Conservation (phyloP, 225 moss, liverwort and hornwort species). For the Thuidium tamariscinum region DNA sequence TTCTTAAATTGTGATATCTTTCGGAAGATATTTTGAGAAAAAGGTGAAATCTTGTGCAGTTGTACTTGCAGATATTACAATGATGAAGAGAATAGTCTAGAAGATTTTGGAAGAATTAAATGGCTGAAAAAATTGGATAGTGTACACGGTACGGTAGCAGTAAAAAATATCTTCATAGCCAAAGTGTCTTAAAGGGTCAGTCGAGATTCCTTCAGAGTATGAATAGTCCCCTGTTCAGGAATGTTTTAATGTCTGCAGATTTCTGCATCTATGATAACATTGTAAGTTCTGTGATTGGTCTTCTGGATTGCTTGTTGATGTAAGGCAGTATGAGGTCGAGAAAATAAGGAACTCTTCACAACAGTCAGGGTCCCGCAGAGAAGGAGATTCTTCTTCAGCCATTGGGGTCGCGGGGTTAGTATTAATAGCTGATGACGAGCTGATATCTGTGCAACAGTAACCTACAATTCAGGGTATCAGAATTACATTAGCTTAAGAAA, state of each 20-base stretch:
- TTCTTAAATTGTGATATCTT: neutral
- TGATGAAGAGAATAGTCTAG: neutral
- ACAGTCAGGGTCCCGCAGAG: neutral
- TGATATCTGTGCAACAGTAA: neutral
- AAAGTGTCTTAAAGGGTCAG: neutral
- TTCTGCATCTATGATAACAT: neutral
- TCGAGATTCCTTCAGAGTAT: neutral
- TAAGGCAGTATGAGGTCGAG: too few species aligned
- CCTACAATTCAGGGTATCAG: neutral
- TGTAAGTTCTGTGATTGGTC: neutral
- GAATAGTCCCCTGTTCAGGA: neutral
- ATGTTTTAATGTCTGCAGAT: neutral
- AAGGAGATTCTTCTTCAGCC: too few species aligned
- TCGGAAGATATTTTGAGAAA: neutral
- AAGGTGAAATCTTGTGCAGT: neutral
- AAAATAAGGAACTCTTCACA: neutral
- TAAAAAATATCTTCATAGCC: too few species aligned
- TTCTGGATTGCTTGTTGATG: neutral
- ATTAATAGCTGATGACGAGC: neutral
- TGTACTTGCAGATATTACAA: neutral
- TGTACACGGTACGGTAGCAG: neutral
- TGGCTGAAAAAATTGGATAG: too few species aligned
- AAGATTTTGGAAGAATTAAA: neutral
- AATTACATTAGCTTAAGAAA: neutral
- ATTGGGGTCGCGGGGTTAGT: too few species aligned